Conservation (phyloP, 192 early-diverging fungal genomes). For the Kickxella alabastrina region DNA sequence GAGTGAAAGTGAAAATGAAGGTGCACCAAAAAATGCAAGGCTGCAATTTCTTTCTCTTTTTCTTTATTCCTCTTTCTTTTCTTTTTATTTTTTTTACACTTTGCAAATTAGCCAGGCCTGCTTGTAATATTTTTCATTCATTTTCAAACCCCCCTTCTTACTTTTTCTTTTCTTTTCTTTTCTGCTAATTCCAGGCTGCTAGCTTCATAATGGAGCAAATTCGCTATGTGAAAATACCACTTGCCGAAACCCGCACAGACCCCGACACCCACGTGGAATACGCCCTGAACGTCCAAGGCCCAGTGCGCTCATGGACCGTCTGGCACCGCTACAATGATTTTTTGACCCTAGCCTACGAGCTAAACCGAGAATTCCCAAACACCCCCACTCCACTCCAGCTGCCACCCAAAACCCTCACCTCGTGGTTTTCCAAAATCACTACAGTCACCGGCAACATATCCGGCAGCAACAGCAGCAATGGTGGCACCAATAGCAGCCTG, state of each 20-base stretch:
- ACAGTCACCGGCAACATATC: constrained; percentile 7
- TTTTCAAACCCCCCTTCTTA: constrained; percentile 1
- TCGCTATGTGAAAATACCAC: constrained; percentile 48
- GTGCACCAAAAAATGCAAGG: too few species aligned
- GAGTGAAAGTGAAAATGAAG: too few species aligned
- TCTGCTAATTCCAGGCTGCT: neutral
- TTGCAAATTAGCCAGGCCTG: too few species aligned
- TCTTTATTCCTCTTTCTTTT: too few species aligned
- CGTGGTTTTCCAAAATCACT: constrained; percentile 44
- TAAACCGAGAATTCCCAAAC: constrained; percentile 63
- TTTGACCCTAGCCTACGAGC: constrained; percentile 61
- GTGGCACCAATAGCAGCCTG: constrained; percentile 12
- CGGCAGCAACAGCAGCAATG: constrained; percentile 8
- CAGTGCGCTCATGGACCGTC: constrained; percentile 81
- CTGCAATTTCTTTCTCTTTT: too few species aligned
- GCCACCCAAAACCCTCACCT: constrained; percentile 71
- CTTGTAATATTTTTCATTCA: too few species aligned
- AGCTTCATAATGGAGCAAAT: constrained; percentile 54
- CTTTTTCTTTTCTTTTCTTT: neutral
- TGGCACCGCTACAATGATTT: constrained; percentile 87
- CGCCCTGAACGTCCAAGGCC: constrained; percentile 68
- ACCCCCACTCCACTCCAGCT: constrained; percentile 58
- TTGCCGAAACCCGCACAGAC: constrained; percentile 34
- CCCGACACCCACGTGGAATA: constrained; percentile 65
- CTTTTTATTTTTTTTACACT: too few species aligned